These are phyloP conservation scores for Hapsidospora chrysogenum DNA, from an alignment of 495 filamentous ascomycete species.

Conservation along the genomic window DNA sequence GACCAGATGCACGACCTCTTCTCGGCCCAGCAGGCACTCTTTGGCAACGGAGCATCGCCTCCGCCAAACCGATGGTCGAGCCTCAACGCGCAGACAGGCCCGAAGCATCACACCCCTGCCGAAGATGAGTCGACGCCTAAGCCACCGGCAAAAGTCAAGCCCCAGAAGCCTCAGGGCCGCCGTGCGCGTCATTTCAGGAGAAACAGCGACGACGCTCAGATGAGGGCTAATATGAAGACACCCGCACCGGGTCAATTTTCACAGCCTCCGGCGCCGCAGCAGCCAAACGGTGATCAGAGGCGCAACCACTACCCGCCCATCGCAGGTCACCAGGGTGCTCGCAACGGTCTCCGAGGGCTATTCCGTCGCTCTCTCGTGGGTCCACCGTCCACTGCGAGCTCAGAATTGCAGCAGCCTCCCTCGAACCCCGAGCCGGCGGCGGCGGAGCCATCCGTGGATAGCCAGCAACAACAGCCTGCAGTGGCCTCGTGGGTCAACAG, in stretches of 20 bases:
- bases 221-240: conserved; percentile 3
- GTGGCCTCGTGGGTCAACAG: too few species aligned
- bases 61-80: conserved; percentile 27
- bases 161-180: not conserved
- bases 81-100: conserved; percentile 18
- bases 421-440: too few species aligned
- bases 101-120: conserved; percentile 7
- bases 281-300: conserved; percentile 9
- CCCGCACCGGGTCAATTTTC: conserved; percentile 2
- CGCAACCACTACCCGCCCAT: conserved; percentile 29
- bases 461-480: too few species aligned
- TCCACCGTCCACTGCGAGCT: too few species aligned
- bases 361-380: conserved; percentile 22
- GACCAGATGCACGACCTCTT: conserved; percentile 16
- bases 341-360: conserved; percentile 18
- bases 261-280: conserved; percentile 2
- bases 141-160: conserved; percentile 1
- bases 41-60: conserved; percentile 13
- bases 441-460: too few species aligned
- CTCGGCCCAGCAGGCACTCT: conserved; percentile 9
- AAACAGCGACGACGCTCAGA: conserved; percentile 3
- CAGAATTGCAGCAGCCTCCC: too few species aligned
- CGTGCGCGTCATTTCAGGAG: not conserved
- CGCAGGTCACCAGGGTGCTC: conserved; percentile 17
- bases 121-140: conserved; percentile 6